These are phyloP conservation scores for Penicillium bialowiezense DNA, from an alignment of 495 filamentous ascomycete genomes.

Conservation along the genomic window DNA sequence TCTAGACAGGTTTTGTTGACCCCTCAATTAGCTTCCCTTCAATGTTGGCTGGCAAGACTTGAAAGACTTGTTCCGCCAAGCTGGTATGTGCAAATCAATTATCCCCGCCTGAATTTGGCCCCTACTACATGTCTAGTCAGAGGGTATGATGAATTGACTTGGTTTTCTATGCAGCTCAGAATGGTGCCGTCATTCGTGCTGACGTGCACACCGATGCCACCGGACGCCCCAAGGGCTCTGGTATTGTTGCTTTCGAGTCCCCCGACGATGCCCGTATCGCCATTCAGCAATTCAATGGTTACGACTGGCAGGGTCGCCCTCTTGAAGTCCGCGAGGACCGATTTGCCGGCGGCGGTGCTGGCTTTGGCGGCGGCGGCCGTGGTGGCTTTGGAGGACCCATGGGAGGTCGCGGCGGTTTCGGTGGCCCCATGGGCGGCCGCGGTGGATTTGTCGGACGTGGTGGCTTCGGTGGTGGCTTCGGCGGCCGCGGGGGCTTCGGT, in stretches of 20 bases:
- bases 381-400: slow-evolving; percentile 41
- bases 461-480: slow-evolving; percentile 35
- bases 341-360: slow-evolving; percentile 66
- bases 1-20: slow-evolving; percentile 19
- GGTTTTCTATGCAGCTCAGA: slow-evolving; percentile 49
- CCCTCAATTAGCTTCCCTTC: slow-evolving; percentile 78
- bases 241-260: slow-evolving; percentile 94
- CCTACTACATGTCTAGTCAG: slow-evolving; percentile 6
- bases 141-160: slow-evolving; percentile 32
- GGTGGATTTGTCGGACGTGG: slow-evolving; percentile 31
- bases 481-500: slow-evolving; percentile 32
- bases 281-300: slow-evolving; percentile 95
- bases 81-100: slow-evolving; percentile 62
- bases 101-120: slow-evolving; percentile 9
- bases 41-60: slow-evolving; percentile 98
- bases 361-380: slow-evolving; percentile 34
- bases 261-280: slow-evolving; percentile 93
- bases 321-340: slow-evolving; percentile 96
- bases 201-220: slow-evolving; percentile 92
- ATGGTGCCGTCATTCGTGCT: slow-evolving; percentile 87
- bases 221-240: slow-evolving; percentile 90
- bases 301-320: slow-evolving; percentile 93
- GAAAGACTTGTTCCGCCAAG: slow-evolving; percentile 98
- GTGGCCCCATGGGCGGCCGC: slow-evolving; percentile 10
- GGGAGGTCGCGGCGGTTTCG: slow-evolving; percentile 39